Base-by-base conservation (phyloP, 257 asterid genomes). In the Solanum chiquidenum region DNA sequence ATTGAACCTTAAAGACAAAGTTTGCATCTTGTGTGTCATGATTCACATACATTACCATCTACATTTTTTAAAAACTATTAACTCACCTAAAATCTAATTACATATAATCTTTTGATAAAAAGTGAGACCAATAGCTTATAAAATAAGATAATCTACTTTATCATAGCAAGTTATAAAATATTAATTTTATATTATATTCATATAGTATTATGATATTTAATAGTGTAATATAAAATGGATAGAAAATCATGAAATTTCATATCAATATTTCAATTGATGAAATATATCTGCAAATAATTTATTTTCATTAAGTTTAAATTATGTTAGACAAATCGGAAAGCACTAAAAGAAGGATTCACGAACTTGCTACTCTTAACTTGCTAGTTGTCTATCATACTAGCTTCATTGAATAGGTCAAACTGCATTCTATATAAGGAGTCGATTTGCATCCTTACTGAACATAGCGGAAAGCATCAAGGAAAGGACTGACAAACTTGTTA, bases 281-380 rank as follows among this genome's bases (percentile, higher is more conserved):
- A 20, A 58, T 21, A 58, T 7, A 3, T 58, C 0, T 1, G 5
- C 2, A 10, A 10, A 25, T n/a, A 0, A 34, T 7, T 14, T 33
- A 1, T 72, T 33, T 33, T 2, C 4, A 72, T 49, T 4, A 2
- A 4, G 44, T 33, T 18, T 10, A 72, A 72, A 18, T 0, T 13
- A 11, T 4, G 4, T 0, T 18, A 6, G 27, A 33, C 1, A 16
- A 0, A 33, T 0, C 0, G 0, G 0, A 8, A 33, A 7, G 3
- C 12, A 71, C 35, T 10, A 71, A 16, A 71, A 2, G 7, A 31
- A 31, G 2, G 40, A 14, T 10, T 31, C 4, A 29, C 3, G 3
- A 71, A 16, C 6, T 69, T 29, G 3, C 3, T 68, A 14, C 38
- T 69, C 31, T 29, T 68, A 7, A 9, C 13, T 62, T n/a, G n/a